Base-by-base conservation (phyloP, 352 stramenopile genomes). In the Stramenopiles sp. region DNA sequence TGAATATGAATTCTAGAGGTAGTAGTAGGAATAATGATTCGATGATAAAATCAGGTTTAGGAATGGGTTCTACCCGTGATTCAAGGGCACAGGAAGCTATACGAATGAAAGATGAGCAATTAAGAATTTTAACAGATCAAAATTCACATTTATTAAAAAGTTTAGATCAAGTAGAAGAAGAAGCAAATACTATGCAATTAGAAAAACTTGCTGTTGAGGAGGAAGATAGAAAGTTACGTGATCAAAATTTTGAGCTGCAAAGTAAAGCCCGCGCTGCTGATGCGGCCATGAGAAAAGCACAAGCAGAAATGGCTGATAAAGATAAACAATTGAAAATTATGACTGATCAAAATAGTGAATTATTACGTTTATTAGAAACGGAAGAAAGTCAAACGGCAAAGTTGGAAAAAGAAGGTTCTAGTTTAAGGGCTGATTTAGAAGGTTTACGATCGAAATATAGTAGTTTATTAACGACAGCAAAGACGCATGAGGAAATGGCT, bases 41-140 rank as follows among this genome's bases (percentile, higher is more conserved):
- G 4, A 31, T 76, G 30, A 31, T 76, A 13, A 76, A 13, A 31
- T 33, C 65, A 13, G 65, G 65, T 33, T 33, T 76, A 33, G 65
- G 65, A 4, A 76, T 76, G 65, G 65, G 65, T 13, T 76, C 65
- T 4, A 76, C 65, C 4, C 65, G 93, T 74, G 92, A 96, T 81
- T 90, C 88, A 6, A 89, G 92, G 30, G 88, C 92, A 7, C 88
- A 88, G 43, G 91, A 97, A 79, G 91, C 92, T n/a, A 86, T 97
- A 31, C 88, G 88, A 43, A 97, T 97, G 90, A 97, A 97, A 82
- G 92, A 97, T 84, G 91, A 97, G 83, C 93, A 97, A 82, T 85
- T 97, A 83, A 87, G 90, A 73, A 96, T 98, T 79, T 86, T 97
- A n/a, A 91, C 90, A 38, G 89, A 95, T 73, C 92, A 97, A 82